Evolutionary conservation across 1,284 basidiomycete genomes (phyloP), one percentile per base, ranked within the genome.

Genomic region (Serendipita sp.): DNA sequence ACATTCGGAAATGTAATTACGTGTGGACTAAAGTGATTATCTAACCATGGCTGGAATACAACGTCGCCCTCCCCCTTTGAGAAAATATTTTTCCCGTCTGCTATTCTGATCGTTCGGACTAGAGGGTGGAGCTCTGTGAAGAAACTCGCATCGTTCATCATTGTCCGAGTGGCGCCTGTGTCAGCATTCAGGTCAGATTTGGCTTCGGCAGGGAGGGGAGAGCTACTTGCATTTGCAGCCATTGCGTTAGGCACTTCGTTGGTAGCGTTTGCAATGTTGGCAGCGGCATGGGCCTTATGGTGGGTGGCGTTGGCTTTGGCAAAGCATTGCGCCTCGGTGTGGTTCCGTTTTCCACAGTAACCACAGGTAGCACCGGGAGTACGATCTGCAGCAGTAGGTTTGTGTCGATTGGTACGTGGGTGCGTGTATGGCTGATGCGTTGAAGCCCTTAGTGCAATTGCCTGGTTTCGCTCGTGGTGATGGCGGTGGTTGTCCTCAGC

Each of bases 141-240:
- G 26, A 26, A 58, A 8, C 34, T 22, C 53, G 17, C 32, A 32
- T 58, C 53, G 30, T 10, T 30, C 53, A 58, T 58, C 53, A 58
- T 58, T 29, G 32, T 58, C 26, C 53, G 53, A 30, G 53, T 58
- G 5, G 53, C 53, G 22, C 53, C 53, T 58, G 53, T 30, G n/a
- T 58, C 53, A 3, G 53, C 53, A 58, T 58, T 58, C 53, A 58
- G 53, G 30, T 58, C 29, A 58, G 53, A 58, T n/a, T n/a, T 29
- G 32, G 53, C 53, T 58, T 26, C 17, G 17, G 30, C 6, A 4
- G 53, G 53, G 32, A 30, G 22, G n/a, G 53, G 30, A 30, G 32
- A n/a, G 53, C 4, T 58, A 58, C 53, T 58, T 30, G 53, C 53
- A 58, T 30, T 29, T n/a, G 53, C 30, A 8, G 26, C 53, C 17